Base-by-base conservation (phyloP, 1,284 basidiomycete genomes). In the Bondarzewia mesenterica region DNA sequence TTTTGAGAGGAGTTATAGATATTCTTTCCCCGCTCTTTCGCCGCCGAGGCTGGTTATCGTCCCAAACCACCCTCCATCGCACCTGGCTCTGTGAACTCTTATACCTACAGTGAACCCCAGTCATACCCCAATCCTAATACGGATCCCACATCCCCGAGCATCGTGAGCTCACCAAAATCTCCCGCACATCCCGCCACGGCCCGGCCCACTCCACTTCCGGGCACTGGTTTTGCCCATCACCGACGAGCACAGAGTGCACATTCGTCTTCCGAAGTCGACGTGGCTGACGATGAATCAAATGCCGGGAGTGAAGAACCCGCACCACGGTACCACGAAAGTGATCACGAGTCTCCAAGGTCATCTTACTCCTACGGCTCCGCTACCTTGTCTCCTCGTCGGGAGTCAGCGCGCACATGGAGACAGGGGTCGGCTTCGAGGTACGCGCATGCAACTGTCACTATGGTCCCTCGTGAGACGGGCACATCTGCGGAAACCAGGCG, bases 11-110 rank as follows among this genome's bases (percentile, higher is more conserved):
- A 29, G 40, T 29, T 46, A 12, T 42, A 85, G 81, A 75, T 87
- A 47, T 87, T 87, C 66, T 87, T 86, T 67, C 84, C 84, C 40
- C 81, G 82, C 32, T 84, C 84, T 2, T 71, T 82, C 46, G 73
- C 74, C 7, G 68, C 68, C 32, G 83, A 86, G 62, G 68, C 73
- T 2, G 81, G 80, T 2, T 82, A 84, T 55, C 65, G 70, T 62
- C 53, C 60, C 4, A 63, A 63, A 35, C 45, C 54, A 7, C 52
- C 59, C 4, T 61, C 61, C n/a, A 52, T 54, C 10, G 27, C 45
- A 20, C 50, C 57, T 2, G 48, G 54, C 27, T 63, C 61, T 14
- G 21, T 12, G 16, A n/a, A 2, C 8, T 23, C 39, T 15, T 21
- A 21, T 41, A 20, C 14, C 10, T 32, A 38, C 16, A 32, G 49